Conservation (phyloP, 805 yeast genomes). For the Wickerhamiella brachini region DNA sequence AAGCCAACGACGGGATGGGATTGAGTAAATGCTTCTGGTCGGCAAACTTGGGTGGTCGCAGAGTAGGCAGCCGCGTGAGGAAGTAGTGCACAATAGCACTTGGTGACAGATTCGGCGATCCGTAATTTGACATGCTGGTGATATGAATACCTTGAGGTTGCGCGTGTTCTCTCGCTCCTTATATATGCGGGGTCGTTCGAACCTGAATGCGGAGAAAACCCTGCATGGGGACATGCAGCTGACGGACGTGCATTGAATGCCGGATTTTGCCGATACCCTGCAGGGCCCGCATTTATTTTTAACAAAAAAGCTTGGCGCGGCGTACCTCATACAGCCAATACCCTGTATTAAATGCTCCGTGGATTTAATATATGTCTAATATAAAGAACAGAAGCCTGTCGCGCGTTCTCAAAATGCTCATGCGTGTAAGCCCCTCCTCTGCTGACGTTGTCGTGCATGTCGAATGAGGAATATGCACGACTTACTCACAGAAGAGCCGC, state of each 20-base stretch:
- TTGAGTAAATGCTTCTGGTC: slow-evolving; percentile 28
- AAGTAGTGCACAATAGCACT: slow-evolving; percentile 20
- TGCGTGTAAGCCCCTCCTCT: not conserved
- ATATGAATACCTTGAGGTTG: not conserved
- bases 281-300: not conserved
- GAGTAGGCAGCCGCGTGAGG: slow-evolving; percentile 21
- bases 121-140: not conserved
- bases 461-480: not conserved
- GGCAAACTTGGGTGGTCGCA: slow-evolving; percentile 19
- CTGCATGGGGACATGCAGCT: not conserved
- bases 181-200: not conserved
- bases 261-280: not conserved
- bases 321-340: not conserved
- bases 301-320: not conserved
- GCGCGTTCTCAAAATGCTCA: too few species aligned
- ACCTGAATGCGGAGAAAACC: not conserved
- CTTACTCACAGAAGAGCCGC: not conserved
- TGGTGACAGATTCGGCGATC: not conserved
- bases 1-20: slow-evolving; percentile 45
- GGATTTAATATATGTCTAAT: too few species aligned
- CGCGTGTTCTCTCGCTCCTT: not conserved
- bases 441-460: not conserved
- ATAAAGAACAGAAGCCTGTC: too few species aligned
- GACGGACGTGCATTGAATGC: not conserved
- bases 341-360: too few species aligned